Conservation (phyloP, 768 basidiomycete genomes). For the Imleria badia region DNA sequence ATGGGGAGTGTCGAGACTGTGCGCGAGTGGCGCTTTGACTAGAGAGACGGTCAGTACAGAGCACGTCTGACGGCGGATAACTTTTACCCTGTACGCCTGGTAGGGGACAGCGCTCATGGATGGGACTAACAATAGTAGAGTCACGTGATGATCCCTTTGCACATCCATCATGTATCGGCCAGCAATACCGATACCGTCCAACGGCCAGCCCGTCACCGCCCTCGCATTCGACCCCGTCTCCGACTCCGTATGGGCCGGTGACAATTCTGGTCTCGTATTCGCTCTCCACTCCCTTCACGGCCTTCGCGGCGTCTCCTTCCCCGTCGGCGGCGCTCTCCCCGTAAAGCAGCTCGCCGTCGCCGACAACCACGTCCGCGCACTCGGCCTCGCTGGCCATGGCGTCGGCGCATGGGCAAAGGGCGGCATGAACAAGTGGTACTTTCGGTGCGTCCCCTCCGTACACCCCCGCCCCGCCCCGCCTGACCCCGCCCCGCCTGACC, state of each 20-base stretch:
- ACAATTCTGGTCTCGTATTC: conserved; percentile 64
- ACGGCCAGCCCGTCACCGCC: conserved; percentile 58
- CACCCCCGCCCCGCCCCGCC: neutral
- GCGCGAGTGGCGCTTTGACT: conserved; percentile 52
- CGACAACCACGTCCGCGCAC: conserved; percentile 74
- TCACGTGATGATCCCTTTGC: conserved; percentile 17
- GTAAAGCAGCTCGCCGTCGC: conserved; percentile 77
- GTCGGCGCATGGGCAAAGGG: conserved; percentile 83
- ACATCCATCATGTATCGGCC: conserved; percentile 21
- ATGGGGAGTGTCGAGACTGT: conserved; percentile 33
- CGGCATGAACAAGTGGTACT: conserved; percentile 82
- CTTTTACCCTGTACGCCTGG: conserved; percentile 47
- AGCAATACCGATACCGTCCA: conserved; percentile 14
- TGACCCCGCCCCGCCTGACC: conserved; percentile 15
- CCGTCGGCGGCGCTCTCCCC: conserved; percentile 61
- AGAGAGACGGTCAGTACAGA: neutral
- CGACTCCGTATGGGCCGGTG: conserved; percentile 87
- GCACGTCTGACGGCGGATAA: neutral
- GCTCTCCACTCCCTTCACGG: conserved; percentile 67
- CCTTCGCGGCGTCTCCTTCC: conserved; percentile 70
- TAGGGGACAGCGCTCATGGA: conserved; percentile 41
- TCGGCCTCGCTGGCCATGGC: conserved; percentile 58
- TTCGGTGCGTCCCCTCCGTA: conserved; percentile 46
- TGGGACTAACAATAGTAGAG: neutral
- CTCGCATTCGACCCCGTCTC: conserved; percentile 90